phyloP scores from a whole-genome alignment of 2,329 filamentous ascomycete species.

The Cladophialophora immunda region DNA sequence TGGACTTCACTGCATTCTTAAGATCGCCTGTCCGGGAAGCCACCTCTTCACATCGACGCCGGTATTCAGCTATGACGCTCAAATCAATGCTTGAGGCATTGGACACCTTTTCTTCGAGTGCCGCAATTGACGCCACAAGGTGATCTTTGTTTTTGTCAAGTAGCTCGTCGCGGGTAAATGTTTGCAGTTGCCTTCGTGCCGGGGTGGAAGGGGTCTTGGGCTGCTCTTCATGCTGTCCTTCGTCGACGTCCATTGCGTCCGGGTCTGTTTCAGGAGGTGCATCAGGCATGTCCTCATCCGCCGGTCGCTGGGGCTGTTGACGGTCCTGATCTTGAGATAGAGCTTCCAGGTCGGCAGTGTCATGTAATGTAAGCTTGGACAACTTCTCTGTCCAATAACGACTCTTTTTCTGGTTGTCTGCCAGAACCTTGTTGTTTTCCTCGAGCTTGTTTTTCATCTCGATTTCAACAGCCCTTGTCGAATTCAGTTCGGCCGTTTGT shows the following conservation, averaged over 20 bases:
- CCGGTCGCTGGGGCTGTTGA: conserved; percentile 5
- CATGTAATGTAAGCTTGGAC: conserved; percentile 81
- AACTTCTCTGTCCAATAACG: conserved; percentile 92
- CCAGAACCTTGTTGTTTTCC: conserved; percentile 88
- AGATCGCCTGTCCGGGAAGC: conserved; percentile 84
- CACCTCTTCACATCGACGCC: conserved; percentile 84
- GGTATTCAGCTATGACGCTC: conserved; percentile 86
- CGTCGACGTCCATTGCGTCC: conserved; percentile 42
- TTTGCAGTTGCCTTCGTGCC: conserved; percentile 70
- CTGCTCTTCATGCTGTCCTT: conserved; percentile 60
- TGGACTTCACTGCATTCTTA: conserved; percentile 75
- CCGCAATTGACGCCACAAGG: conserved; percentile 71
- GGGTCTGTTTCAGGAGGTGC: conserved; percentile 79
- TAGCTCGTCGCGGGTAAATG: conserved; percentile 77
- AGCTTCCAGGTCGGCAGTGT: conserved; percentile 71
- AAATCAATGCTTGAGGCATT: conserved; percentile 84
- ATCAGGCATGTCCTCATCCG: conserved; percentile 45
- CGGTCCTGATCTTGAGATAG: conserved; percentile 17
- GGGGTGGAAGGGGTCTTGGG: conserved; percentile 41
- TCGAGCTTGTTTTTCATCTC: conserved; percentile 99
- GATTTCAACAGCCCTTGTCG: conserved; percentile 87
- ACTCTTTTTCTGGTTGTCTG: conserved; percentile 84
- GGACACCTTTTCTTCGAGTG: conserved; percentile 77
- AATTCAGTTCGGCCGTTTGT: conserved; percentile 85
- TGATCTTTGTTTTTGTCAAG: conserved; percentile 69